Conservation (phyloP, 2,329 filamentous ascomycete genomes). For the Cytospora mali region DNA sequence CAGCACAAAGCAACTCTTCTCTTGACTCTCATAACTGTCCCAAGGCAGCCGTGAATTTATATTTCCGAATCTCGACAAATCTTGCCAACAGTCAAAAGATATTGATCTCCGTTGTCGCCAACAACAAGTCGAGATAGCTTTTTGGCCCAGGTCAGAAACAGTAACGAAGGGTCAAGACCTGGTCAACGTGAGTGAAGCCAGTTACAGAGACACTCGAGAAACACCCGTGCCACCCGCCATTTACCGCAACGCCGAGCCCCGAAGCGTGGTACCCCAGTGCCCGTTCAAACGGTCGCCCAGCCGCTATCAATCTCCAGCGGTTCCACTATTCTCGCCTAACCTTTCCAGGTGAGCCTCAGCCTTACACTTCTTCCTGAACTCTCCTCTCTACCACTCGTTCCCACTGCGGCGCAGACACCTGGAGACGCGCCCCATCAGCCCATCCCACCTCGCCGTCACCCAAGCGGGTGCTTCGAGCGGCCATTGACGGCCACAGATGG, state of each 20-base stretch:
- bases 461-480: constrained; percentile 19
- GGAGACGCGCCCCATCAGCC: constrained; percentile 20
- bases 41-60: constrained; percentile 1
- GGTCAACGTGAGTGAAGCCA: constrained; percentile 23
- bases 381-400: constrained; percentile 25
- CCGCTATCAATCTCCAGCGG: constrained; percentile 15
- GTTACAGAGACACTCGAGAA: constrained; percentile 20
- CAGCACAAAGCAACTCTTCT: not conserved
- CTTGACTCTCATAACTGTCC: constrained; percentile 2
- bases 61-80: not conserved
- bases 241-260: constrained; percentile 17
- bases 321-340: constrained; percentile 22
- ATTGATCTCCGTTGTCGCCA: not conserved
- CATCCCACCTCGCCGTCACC: too few relatives aligned
- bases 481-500: constrained; percentile 14
- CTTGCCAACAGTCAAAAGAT: not conserved
- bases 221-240: constrained; percentile 17
- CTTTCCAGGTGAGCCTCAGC: constrained; percentile 23
- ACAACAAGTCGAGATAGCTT: constrained; percentile 3
- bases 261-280: not conserved
- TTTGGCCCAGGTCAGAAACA: constrained; percentile 21
- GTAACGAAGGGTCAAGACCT: constrained; percentile 17
- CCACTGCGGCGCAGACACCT: constrained; percentile 17
- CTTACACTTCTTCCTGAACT: constrained; percentile 7
- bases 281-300: constrained; percentile 16